Conservation (phyloP, 371 early-diverging fungal genomes). For the Syncephalis fuscata region DNA sequence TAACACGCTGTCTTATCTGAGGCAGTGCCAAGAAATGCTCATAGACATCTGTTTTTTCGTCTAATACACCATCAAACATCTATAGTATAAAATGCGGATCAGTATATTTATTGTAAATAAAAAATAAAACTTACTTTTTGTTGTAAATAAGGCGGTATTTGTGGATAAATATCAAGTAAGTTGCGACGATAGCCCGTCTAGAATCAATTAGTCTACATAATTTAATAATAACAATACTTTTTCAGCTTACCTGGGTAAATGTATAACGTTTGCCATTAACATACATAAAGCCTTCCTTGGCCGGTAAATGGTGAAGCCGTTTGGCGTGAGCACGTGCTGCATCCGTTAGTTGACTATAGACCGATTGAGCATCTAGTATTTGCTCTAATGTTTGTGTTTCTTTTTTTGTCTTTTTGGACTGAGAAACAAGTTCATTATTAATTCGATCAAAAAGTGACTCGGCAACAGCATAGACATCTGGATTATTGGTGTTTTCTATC, state of each 20-base stretch:
- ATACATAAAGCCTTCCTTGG: slow-evolving; percentile 33
- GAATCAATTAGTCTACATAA: no score
- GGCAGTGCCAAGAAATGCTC: slow-evolving; percentile 42
- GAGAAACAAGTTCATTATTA: no score
- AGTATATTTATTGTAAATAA: slow-evolving; percentile 2
- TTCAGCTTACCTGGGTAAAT: slow-evolving; percentile 26
- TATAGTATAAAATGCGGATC: slow-evolving; percentile 1
- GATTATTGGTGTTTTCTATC: neutral
- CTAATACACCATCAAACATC: slow-evolving; percentile 27
- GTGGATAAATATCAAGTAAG: slow-evolving; percentile 13
- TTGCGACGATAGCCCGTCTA: slow-evolving; percentile 2
- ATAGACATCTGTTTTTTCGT: slow-evolving; percentile 34
- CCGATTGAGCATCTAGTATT: no score
- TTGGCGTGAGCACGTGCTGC: slow-evolving; percentile 10
- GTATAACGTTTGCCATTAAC: slow-evolving; percentile 62
- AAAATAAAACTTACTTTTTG: slow-evolving; percentile 9
- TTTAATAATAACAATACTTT: slow-evolving; percentile 2
- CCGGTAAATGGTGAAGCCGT: slow-evolving; percentile 12
- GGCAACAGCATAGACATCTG: neutral
- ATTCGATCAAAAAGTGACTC: no score
- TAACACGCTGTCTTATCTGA: slow-evolving; percentile 1
- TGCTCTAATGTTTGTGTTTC: no score
- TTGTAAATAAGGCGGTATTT: slow-evolving; percentile 18
- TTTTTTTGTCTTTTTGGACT: no score
- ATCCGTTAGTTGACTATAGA: slow-evolving; percentile 1